Base-by-base conservation (phyloP, 2,329 filamentous ascomycete genomes). In the Colletotrichum godetiae region DNA sequence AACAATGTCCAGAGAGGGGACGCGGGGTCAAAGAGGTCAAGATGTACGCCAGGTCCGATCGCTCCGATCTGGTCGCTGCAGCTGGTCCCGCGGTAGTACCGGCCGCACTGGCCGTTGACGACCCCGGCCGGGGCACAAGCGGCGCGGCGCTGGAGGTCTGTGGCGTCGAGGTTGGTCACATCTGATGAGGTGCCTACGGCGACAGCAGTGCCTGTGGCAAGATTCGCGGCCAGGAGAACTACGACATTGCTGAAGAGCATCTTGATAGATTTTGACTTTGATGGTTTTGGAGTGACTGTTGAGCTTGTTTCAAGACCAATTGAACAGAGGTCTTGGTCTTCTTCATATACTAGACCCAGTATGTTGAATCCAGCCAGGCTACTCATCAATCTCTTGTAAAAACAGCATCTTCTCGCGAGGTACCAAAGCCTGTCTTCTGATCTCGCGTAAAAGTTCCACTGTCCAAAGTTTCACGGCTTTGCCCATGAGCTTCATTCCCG, bases 51-150 rank as follows among this genome's bases (percentile, higher is more conserved):
- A 13, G 59, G 37, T 6, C 24, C 37, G 7, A 49, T 62, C 24
- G 37, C 37, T 12, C 24, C 59, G 24, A 62, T 62, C 19, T 62
- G 59, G 15, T 62, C 59, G 59, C 29, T 62, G 37, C 59, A 62
- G 37, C 59, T 37, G 11, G 59, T 62, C 19, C 59, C 59, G 13
- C 59, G 59, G 37, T 49, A 62, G 59, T 49, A 62, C 11, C 59
- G 59, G 19, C 59, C 59, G 15, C 59, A 49, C 2, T 62, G 37
- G 24, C 59, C 37, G 59, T 62, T 62, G 37, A 62, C 59, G 13
- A 62, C 37, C 37, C 37, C 37, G 37, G 37, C 35, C 7, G 35
- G 35, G 58, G 58, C 58, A 19, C 58, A 61, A 27, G 58, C 59
- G 10, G 37, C 24, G 27, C 37, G 59, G 59, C 59, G 59, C 59